Conservation (phyloP, 495 filamentous ascomycete species). For the Aspergillus homomorphus region DNA sequence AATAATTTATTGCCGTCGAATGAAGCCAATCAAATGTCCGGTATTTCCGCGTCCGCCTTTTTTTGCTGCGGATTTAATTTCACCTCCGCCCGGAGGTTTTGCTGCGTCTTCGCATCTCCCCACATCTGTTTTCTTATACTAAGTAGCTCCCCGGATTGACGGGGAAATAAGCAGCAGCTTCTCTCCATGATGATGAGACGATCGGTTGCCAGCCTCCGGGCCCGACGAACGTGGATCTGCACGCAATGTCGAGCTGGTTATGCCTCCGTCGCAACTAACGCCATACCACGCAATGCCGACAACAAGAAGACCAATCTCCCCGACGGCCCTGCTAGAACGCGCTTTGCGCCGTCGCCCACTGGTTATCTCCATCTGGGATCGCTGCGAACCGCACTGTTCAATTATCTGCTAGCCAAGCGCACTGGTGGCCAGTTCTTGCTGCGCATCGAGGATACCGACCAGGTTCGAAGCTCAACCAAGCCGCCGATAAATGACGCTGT, state of each 20-base stretch:
- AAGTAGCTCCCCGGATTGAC: neutral
- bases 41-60: neutral
- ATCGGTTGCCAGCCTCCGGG: slow-evolving; percentile 24
- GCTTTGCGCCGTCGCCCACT: slow-evolving; percentile 94
- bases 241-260: slow-evolving; percentile 34
- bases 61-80: neutral
- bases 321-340: slow-evolving; percentile 70
- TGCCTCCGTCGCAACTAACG: slow-evolving; percentile 27
- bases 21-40: neutral
- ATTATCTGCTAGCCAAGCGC: slow-evolving; percentile 80
- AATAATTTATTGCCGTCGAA: slow-evolving; percentile 3
- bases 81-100: neutral
- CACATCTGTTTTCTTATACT: neutral
- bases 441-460: slow-evolving; percentile 93
- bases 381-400: slow-evolving; percentile 86
- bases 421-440: slow-evolving; percentile 92
- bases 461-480: slow-evolving; percentile 49
- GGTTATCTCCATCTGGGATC: slow-evolving; percentile 91
- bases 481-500: neutral
- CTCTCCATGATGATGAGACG: slow-evolving; percentile 26
- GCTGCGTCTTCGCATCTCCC: neutral
- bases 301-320: slow-evolving; percentile 46
- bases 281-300: slow-evolving; percentile 21
- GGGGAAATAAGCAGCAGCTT: neutral
- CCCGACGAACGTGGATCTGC: slow-evolving; percentile 42